phyloP scores from a whole-genome alignment of 1,139 yeast genomes.

The Fermentozyma sake region DNA sequence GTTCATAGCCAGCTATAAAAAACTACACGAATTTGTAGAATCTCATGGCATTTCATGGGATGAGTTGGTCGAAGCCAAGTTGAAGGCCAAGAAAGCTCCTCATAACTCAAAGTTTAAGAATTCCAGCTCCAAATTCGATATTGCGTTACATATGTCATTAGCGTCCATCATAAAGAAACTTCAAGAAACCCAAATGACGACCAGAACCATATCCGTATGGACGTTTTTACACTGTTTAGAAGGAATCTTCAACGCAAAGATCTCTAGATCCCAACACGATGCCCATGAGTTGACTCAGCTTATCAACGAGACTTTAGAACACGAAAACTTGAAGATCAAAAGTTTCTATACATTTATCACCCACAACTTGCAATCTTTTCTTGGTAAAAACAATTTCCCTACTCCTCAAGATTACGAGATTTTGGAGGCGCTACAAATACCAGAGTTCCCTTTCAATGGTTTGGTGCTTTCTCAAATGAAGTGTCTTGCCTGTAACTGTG shows the following conservation, averaged over 20 bases:
- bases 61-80: slow-evolving; percentile 11
- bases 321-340: slow-evolving; percentile 50
- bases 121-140: slow-evolving; percentile 24
- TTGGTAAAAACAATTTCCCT: slow-evolving; percentile 7
- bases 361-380: slow-evolving; percentile 7
- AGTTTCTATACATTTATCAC: slow-evolving; percentile 21
- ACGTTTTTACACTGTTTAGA: slow-evolving; percentile 71
- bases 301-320: slow-evolving; percentile 71
- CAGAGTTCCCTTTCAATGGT: slow-evolving; percentile 75
- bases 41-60: slow-evolving; percentile 20
- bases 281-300: slow-evolving; percentile 89
- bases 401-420: slow-evolving; percentile 12
- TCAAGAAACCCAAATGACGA: slow-evolving; percentile 56
- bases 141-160: slow-evolving; percentile 56
- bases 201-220: slow-evolving; percentile 70
- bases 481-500: slow-evolving; percentile 63
- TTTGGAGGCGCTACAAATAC: slow-evolving; percentile 32
- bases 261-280: slow-evolving; percentile 84
- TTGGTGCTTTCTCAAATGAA: slow-evolving; percentile 59
- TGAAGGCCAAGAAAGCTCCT: slow-evolving; percentile 7
- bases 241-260: slow-evolving; percentile 67
- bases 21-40: slow-evolving; percentile 25
- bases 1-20: slow-evolving; percentile 23
- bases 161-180: slow-evolving; percentile 51
- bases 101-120: slow-evolving; percentile 24